Conservation (phyloP, 2,329 filamentous ascomycete genomes). For the Macrophomina phaseolina region DNA sequence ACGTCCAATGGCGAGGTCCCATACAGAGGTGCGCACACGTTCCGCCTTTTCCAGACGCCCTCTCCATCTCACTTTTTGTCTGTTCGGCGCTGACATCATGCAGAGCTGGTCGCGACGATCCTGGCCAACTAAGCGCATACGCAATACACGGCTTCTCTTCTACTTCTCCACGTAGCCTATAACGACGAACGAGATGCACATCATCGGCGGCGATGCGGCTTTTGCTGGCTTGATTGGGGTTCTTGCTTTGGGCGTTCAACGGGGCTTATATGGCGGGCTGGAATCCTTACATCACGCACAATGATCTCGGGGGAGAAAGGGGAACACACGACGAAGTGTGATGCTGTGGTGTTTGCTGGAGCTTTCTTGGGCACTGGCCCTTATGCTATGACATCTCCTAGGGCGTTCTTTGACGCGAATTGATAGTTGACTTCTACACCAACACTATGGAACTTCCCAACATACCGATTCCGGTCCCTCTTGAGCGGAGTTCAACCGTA, state of each 20-base stretch:
- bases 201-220: slow-evolving; percentile 19
- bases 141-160: not conserved
- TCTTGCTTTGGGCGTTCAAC: slow-evolving; percentile 21
- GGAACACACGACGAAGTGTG: slow-evolving; percentile 6
- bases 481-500: not conserved
- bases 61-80: not conserved
- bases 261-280: slow-evolving; percentile 11
- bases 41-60: no score
- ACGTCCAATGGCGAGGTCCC: slow-evolving; percentile 96
- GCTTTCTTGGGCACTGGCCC: not conserved
- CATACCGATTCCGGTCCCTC: not conserved
- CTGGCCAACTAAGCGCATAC: slow-evolving; percentile 26
- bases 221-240: slow-evolving; percentile 20
- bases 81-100: not conserved
- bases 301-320: slow-evolving; percentile 4
- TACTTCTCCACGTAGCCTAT: slow-evolving; percentile 11
- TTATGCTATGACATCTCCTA: not conserved
- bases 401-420: not conserved
- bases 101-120: slow-evolving; percentile 27
- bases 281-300: slow-evolving; percentile 11
- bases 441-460: slow-evolving; percentile 11
- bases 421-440: not conserved
- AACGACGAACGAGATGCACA: slow-evolving; percentile 20
- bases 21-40: slow-evolving; percentile 75
- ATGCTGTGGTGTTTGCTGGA: not conserved